phyloP scores from a whole-genome alignment of 1,139 yeast species.

The Magnusiomyces fungicola region DNA sequence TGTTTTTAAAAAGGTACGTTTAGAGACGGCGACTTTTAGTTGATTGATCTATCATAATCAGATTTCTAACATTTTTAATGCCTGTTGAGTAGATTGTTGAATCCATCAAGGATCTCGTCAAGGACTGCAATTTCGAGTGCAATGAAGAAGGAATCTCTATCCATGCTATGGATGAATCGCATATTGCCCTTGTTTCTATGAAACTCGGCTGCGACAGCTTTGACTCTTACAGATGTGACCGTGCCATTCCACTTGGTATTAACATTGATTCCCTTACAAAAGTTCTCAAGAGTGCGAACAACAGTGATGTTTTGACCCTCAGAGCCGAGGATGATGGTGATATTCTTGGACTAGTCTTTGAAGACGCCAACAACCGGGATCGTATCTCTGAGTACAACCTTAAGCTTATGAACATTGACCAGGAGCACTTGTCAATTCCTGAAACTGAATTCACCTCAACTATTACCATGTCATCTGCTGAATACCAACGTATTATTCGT shows the following conservation, averaged over 20 bases:
- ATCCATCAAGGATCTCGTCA: constrained; percentile 87
- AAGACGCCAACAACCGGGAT: constrained; percentile 74
- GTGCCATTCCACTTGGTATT: constrained; percentile 85
- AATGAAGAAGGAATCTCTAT: constrained; percentile 91
- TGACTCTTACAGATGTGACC: constrained; percentile 89
- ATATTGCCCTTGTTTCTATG: constrained; percentile 85
- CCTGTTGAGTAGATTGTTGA: constrained; percentile 74
- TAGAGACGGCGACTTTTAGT: constrained; percentile 16
- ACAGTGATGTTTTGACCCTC: constrained; percentile 79
- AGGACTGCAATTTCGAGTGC: constrained; percentile 93
- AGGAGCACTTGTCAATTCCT: constrained; percentile 88
- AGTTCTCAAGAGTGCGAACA: constrained; percentile 85
- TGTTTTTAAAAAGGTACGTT: constrained; percentile 61
- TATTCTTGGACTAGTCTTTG: constrained; percentile 72
- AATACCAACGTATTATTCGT: constrained; percentile 83
- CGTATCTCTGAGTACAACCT: constrained; percentile 87
- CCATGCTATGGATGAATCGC: constrained; percentile 96
- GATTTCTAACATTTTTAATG: constrained; percentile 1
- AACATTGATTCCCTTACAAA: constrained; percentile 82
- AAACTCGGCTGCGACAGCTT: constrained; percentile 89
- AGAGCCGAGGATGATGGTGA: constrained; percentile 92
- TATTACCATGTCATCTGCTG: constrained; percentile 78
- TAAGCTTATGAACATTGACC: constrained; percentile 93
- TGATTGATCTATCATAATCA: neutral
- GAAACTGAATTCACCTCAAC: constrained; percentile 88